Evolutionary conservation across 345 rosid genomes (phyloP), one percentile per base, ranked within the genome.

Genomic region (Hibiscus trionum): DNA sequence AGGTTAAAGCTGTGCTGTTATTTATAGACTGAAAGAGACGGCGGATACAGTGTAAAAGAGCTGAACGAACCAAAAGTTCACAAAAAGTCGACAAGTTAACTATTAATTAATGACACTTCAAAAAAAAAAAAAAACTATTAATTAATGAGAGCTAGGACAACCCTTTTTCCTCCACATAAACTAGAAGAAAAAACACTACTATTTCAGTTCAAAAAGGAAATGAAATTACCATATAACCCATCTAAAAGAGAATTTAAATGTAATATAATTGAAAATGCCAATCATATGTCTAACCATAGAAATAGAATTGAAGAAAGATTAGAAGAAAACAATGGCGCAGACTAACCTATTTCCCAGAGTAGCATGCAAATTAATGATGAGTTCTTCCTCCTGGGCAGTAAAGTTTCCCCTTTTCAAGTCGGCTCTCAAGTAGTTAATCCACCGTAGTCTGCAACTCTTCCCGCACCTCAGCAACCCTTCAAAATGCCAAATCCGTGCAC

Each of bases 381-480:
- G 49, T 7, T 85, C 88, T 65, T 94, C 97, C 76, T 94, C 98
- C 66, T 80, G 83, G 0, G 81, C 2, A 17, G 96, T 74, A 47
- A 94, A 86, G 61, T 87, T 90, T 47, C 98, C 97, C 27, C 98
- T 85, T 78, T 84, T 94, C 73, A 94, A 66, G 80, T 91, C 97
- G 3, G 82, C 64, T 83, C 86, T 85, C 70, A 93, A 73, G 79
- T 93, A 91, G 69, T 93, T 93, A 61, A 91, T 85, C 98, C 98
- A 93, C 75, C 98, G 78, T 73, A 93, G 77, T 76, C 97, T 79
- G 82, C 98, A 93, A 63, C 98, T 91, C 80, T 91, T 93, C 24
- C 98, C 98, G 39, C 98, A 93, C 80, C 98, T 88, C 72, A 85
- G 74, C 39, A 93, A 75, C 27, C 98, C 98, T 92, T 59, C 53